Conservation (phyloP, 768 basidiomycete genomes). For the Suillus tomentosus region DNA sequence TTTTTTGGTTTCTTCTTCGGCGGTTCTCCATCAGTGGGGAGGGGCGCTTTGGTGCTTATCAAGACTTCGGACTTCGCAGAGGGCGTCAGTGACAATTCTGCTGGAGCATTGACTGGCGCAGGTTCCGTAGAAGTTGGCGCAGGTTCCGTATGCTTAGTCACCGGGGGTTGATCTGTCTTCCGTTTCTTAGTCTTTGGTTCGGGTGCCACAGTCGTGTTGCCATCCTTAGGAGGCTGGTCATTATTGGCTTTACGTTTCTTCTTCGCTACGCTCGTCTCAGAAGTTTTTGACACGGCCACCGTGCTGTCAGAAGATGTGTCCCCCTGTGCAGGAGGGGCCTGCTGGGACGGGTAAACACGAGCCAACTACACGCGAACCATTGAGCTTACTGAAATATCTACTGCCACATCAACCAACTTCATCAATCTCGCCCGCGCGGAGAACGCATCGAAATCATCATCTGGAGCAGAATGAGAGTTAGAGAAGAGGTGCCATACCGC, state of each 20-base stretch:
- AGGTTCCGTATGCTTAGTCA: neutral
- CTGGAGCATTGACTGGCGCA: neutral
- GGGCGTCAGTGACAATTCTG: neutral
- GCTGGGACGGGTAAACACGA: neutral
- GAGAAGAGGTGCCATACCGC: constrained; percentile 1
- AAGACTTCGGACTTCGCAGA: constrained; percentile 12
- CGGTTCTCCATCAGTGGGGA: constrained; percentile 7
- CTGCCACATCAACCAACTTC: constrained; percentile 40
- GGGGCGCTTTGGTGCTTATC: neutral
- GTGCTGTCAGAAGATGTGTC: neutral
- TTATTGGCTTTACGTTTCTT: constrained; percentile 30
- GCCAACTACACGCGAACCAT: neutral
- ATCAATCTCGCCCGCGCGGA: constrained; percentile 42
- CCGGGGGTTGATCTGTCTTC: neutral
- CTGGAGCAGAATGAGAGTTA: constrained; percentile 37
- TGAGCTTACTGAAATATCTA: constrained; percentile 17
- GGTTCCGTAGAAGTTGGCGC: constrained; percentile 5
- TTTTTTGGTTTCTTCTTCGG: constrained; percentile 11
- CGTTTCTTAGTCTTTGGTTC: constrained; percentile 16
- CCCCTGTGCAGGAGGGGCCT: constrained; percentile 19
- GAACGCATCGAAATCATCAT: constrained; percentile 82
- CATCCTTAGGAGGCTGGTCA: neutral
- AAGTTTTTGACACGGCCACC: neutral
- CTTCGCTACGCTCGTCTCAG: constrained; percentile 4
- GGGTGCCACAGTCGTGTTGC: constrained; percentile 5